A percentile compares a stretch with the other conserved stretches of the same genome.
Evolutionary conservation across 495 filamentous ascomycete genomes (phyloP).

Genomic region (Beverwykella pulmonaria): DNA sequence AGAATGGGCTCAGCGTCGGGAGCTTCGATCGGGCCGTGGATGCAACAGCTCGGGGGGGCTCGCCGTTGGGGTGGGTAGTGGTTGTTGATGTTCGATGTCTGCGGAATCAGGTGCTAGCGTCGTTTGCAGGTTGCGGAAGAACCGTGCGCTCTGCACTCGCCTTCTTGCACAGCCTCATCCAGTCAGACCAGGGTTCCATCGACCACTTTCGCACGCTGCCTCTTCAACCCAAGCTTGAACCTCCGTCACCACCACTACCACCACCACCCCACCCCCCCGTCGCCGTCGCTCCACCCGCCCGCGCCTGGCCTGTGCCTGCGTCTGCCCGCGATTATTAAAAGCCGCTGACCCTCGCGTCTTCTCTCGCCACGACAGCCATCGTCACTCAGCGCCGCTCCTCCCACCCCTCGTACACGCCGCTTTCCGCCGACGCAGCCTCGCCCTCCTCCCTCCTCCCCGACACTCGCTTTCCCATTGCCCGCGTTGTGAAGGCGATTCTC

Average conservation of each 20-base stretch:
- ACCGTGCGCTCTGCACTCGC: not conserved
- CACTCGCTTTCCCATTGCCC: not conserved
- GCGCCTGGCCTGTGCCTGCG: not conserved
- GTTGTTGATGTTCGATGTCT: not conserved
- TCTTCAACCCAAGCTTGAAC: not conserved
- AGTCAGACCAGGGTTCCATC: not conserved
- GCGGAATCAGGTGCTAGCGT: not conserved
- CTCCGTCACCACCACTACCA: not conserved
- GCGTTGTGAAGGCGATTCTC: not conserved
- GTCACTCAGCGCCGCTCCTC: not conserved
- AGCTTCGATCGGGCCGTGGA: conserved; percentile 11
- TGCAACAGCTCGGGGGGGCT: not conserved
- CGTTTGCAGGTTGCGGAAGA: not conserved
- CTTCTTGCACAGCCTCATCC: not conserved
- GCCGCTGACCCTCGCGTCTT: not conserved
- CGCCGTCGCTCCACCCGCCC: not conserved
- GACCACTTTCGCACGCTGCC: not conserved
- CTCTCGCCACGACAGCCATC: not conserved
- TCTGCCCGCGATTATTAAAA: not conserved
- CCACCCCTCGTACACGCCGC: not conserved
- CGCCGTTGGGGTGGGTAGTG: conserved; percentile 1
- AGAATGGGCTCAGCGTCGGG: not conserved
- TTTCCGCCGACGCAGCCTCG: not conserved
- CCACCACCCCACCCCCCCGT: not conserved
- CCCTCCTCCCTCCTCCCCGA: not conserved